phyloP scores from a whole-genome alignment of 169 alveolate species.

The Plasmodium coatneyi region DNA sequence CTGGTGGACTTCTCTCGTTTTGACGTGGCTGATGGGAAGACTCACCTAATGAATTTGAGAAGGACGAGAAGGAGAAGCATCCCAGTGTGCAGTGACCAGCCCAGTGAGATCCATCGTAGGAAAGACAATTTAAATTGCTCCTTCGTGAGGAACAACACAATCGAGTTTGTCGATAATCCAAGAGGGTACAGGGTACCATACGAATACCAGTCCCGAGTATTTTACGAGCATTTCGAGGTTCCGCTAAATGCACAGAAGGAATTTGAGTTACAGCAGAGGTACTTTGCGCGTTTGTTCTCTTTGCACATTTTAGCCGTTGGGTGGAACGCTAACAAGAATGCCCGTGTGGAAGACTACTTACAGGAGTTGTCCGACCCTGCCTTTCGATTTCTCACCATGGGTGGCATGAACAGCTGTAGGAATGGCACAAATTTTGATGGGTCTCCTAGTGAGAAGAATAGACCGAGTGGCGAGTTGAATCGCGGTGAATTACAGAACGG shows the following conservation, averaged over 20 bases:
- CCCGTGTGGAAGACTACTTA: conserved; percentile 14
- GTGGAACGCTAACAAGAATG: conserved; percentile 59
- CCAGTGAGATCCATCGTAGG: neutral
- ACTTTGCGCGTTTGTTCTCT: conserved; percentile 56
- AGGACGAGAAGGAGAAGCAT: neutral
- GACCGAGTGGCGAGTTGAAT: neutral
- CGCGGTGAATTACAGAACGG: neutral
- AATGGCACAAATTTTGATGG: neutral
- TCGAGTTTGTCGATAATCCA: conserved; percentile 70
- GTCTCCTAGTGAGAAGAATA: neutral
- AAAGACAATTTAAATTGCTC: neutral
- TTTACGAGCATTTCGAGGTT: conserved; percentile 68
- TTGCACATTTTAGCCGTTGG: conserved; percentile 72
- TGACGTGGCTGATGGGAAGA: neutral
- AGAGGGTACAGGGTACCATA: conserved; percentile 68
- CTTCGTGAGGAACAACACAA: neutral
- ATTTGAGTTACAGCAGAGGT: conserved; percentile 39
- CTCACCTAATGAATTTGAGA: conserved; percentile 1
- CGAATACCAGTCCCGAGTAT: conserved; percentile 19
- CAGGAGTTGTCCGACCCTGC: conserved; percentile 21
- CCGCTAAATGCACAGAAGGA: conserved; percentile 43
- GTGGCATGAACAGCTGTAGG: neutral
- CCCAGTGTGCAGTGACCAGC: neutral
- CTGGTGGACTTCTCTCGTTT: neutral
- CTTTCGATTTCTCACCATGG: neutral